Evolutionary conservation across 352 stramenopile genomes (phyloP).

Genomic region (Globisporangium cederbergense): DNA sequence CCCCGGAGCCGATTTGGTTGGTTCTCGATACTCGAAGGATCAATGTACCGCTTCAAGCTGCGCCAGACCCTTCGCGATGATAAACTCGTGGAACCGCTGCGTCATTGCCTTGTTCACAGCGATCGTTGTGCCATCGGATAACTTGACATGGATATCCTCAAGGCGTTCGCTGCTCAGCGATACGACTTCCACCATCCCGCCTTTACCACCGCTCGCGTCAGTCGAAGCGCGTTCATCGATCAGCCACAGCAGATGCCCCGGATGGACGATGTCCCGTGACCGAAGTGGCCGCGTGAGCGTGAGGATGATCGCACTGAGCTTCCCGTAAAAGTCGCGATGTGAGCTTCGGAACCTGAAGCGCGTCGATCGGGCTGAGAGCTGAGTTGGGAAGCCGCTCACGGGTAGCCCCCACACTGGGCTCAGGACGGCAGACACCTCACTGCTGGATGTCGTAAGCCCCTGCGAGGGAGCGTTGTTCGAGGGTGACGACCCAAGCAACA

Average conservation of each 20-base stretch:
- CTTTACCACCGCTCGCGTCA: conserved; percentile 9
- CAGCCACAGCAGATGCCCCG: conserved; percentile 40
- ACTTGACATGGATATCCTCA: conserved; percentile 26
- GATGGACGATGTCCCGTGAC: conserved; percentile 21
- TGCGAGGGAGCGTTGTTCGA: neutral
- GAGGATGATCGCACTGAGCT: conserved; percentile 35
- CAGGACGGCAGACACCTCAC: conserved; percentile 17
- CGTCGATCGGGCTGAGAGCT: conserved; percentile 39
- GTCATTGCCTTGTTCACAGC: conserved; percentile 21
- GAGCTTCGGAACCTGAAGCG: conserved; percentile 36
- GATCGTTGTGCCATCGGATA: conserved; percentile 16
- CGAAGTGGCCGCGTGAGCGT: conserved; percentile 36
- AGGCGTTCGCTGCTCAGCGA: conserved; percentile 11
- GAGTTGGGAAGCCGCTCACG: conserved; percentile 38
- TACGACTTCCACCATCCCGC: conserved; percentile 33
- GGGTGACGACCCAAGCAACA: neutral
- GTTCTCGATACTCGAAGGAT: neutral
- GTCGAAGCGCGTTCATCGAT: conserved; percentile 3
- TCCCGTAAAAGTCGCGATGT: conserved; percentile 33
- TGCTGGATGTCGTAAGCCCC: conserved; percentile 7
- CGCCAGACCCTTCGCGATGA: conserved; percentile 34
- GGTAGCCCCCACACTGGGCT: conserved; percentile 34
- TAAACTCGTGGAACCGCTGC: conserved; percentile 34
- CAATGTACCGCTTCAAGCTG: conserved; percentile 18
- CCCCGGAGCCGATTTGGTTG: neutral